A percentile compares a stretch with the other conserved stretches of the same genome.
These are phyloP conservation scores for Cryphonectria radicalis DNA, from an alignment of 2,329 filamentous ascomycete species.

Conservation along the genomic window DNA sequence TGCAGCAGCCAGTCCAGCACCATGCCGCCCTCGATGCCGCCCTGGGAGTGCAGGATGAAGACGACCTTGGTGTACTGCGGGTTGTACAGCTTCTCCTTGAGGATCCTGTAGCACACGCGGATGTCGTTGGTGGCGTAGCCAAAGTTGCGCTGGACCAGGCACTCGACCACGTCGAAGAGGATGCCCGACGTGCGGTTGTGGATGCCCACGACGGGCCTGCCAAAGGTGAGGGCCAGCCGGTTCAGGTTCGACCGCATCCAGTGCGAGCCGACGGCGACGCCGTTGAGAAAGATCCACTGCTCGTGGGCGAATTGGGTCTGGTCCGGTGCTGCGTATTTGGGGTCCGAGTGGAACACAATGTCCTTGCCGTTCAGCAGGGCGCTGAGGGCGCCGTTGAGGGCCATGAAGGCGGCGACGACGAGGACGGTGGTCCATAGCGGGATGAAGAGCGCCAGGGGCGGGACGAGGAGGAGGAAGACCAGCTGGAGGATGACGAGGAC, in stretches of 20 bases:
- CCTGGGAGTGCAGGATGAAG: slow-evolving; percentile 77
- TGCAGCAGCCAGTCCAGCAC: slow-evolving; percentile 78
- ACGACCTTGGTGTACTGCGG: slow-evolving; percentile 69
- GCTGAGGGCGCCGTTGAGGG: slow-evolving; percentile 57
- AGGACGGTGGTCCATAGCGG: slow-evolving; percentile 53
- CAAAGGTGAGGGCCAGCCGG: slow-evolving; percentile 72
- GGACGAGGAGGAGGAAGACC: slow-evolving; percentile 60
- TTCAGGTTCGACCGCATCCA: slow-evolving; percentile 75
- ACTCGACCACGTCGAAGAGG: slow-evolving; percentile 77
- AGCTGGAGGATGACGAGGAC: slow-evolving; percentile 64
- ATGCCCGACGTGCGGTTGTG: slow-evolving; percentile 78
- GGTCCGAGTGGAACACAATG: slow-evolving; percentile 55
- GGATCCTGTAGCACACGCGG: slow-evolving; percentile 61
- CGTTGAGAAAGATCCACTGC: slow-evolving; percentile 82
- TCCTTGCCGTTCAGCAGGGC: slow-evolving; percentile 56
- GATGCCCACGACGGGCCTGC: slow-evolving; percentile 70
- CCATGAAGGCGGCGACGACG: slow-evolving; percentile 49
- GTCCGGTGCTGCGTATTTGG: slow-evolving; percentile 55
- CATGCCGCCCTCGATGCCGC: slow-evolving; percentile 73
- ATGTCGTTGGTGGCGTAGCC: slow-evolving; percentile 72
- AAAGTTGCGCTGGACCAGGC: slow-evolving; percentile 76
- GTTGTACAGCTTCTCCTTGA: slow-evolving; percentile 68
- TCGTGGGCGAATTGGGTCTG: slow-evolving; percentile 56
- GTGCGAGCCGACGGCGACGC: slow-evolving; percentile 65
- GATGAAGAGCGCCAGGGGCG: slow-evolving; percentile 51